Base-by-base conservation (phyloP, 768 basidiomycete species). In the Clitopilus hobsonii region DNA sequence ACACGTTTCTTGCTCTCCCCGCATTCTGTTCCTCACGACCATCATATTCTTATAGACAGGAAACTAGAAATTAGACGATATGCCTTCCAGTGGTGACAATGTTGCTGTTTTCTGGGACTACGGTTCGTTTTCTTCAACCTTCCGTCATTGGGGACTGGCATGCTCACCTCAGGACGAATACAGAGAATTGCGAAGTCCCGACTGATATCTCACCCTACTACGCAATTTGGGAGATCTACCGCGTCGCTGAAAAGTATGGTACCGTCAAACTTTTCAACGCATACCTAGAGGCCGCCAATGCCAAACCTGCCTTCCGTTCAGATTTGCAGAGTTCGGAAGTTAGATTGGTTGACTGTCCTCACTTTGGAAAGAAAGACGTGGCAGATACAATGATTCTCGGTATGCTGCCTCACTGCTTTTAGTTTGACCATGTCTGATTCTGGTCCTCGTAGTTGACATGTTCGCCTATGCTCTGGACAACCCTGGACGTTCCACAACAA, bases 401-500 rank as follows among this genome's bases (percentile, higher is more conserved):
- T 82, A 30, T 66, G 78, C 73, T 54, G 4, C 41, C n/a, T 4
- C 8, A 41, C 13, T 14, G 28, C 45, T 41, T 49, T 49, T 50
- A 26, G 0, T 11, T 2, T 49, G 50, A 13, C 18, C 30, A 55
- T 58, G n/a, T 45, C 27, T 56, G 32, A 50, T 20, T 18, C 30
- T 50, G 38, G 29, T 49, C 6, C 6, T 53, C 16, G 11, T 32
- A 87, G 87, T 84, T 47, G 88, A 89, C 61, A 82, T 89, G 75
- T 68, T 89, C 55, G 73, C 80, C 5, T 79, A 82, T 63, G 85
- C 82, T 18, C 77, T 85, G 60, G 86, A 88, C 68, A 77, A 80
- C 58, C 68, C 76, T 2, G 55, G 75, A 1, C 77, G 79, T 55
- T 62, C 77, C 24, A 45, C 41, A 45, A 85, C 84, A 11, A 68